Base-by-base conservation (phyloP, 164 flowering plant species). In the Dillenia turbinata region DNA sequence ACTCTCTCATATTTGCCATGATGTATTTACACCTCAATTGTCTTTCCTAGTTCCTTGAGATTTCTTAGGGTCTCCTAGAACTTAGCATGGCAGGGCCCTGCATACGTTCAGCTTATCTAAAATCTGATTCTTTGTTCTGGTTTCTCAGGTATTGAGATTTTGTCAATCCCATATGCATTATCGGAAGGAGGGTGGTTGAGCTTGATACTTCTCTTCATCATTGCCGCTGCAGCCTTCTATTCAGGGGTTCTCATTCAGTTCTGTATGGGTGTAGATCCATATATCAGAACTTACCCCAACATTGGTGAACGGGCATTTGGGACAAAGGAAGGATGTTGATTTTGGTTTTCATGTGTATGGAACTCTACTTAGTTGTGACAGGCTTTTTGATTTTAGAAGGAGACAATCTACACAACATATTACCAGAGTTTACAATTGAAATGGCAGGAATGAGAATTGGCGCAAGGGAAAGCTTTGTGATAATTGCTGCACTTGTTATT, bases 101-200 rank as follows among this genome's bases (percentile, higher is more conserved):
- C 33, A 26, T 5, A 26, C 33, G 5, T 26, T 5, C 5, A 26
- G 33, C 33, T 26, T 26, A 26, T 26, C 33, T 5, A 3, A 56
- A 47, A 46, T 22, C 26, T 17, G 0, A 26, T 8, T 5, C 12
- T 11, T 52, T 10, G 12, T 11, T 17, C 12, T 45, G 63, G 26
- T 26, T 61, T 55, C 53, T 44, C 78, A 88, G 95, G 95, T 57
- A 77, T 86, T 50, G 95, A 91, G 47, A 79, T 88, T 48, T 63
- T 88, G 7, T 84, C 94, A 44, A 54, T 75, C 9, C 86, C 90
- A 26, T 85, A 76, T 65, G 94, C 95, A 40, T 63, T 85, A 24
- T 59, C 95, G 9, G 69, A 79, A 22, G 95, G 95, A 68, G 95
- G 95, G 14, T 88, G 95, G 95, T 40, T 83, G 48, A 88, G 89